Evolutionary conservation across 176 grass and related monocot genomes (phyloP), one percentile per base, ranked within the genome.

Genomic region (Hyparrhenia diplandra): DNA sequence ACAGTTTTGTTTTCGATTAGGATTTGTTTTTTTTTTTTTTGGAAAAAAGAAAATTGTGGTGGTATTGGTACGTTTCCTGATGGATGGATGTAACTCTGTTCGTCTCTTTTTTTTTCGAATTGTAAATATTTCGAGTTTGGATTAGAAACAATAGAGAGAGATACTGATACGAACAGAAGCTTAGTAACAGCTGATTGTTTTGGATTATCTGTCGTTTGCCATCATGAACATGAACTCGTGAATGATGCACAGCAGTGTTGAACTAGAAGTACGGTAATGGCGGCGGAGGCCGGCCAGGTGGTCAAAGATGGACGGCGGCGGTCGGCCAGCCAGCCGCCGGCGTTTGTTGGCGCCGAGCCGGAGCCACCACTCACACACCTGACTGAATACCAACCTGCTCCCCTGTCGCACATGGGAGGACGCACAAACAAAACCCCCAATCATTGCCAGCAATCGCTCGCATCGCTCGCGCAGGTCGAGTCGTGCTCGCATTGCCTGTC

Each of bases 41-140:
- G n/a, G n/a, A n/a, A n/a, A n/a, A 6, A 10, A 10, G 5, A 41
- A 41, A 41, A 41, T 1, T 41, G 5, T 42, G 5, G 2, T 42
- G n/a, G n/a, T n/a, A n/a, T n/a, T n/a, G n/a, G n/a, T n/a, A n/a
- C n/a, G 37, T 42, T 42, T 42, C 10, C 9, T 42, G 40, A 42
- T 39, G 37, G 5, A 39, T n/a, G n/a, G n/a, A n/a, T 40, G 37
- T 10, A 42, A 42, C 40, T 42, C 40, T 42, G 40, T 42, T 42
- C 40, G 0, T 42, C 10, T 42, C 40, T 12, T 2, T 42, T 42
- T 42, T 42, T 32, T 42, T 42, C 4, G 31, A 42, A 11, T 1
- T 42, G 40, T 91, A 87, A 61, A 91, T 80, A 83, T 10, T 49
- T 67, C 13, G n/a, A 49, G 55, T 67, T 77, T 58, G 71, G 72